Evolutionary conservation across 2,329 filamentous ascomycete genomes (phyloP).

Genomic region (Aureobasidium musti): DNA sequence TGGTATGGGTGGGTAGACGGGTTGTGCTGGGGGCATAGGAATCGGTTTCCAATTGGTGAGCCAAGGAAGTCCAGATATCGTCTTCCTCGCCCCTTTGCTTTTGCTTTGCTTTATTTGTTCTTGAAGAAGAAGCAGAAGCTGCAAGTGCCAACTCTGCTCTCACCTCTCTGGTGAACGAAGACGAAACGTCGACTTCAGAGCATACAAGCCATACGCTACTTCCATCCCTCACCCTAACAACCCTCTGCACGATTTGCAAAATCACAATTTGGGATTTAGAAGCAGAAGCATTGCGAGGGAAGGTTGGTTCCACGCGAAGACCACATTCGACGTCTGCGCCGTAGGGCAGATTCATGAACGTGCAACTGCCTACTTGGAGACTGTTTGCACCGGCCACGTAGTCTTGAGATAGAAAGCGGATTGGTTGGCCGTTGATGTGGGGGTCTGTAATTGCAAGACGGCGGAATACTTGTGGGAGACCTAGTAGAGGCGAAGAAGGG

Average conservation of each 20-base stretch:
- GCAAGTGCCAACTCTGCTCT: constrained; percentile 1
- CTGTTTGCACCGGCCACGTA: constrained; percentile 33
- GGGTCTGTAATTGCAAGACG: constrained; percentile 36
- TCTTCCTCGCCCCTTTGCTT: not conserved
- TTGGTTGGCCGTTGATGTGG: constrained; percentile 37
- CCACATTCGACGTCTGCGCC: constrained; percentile 36
- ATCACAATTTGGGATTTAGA: constrained; percentile 32
- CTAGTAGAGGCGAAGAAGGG: not conserved
- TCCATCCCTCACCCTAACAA: constrained; percentile 37
- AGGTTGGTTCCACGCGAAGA: constrained; percentile 35
- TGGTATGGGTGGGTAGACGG: not conserved
- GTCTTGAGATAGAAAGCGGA: constrained; percentile 35
- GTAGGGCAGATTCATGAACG: constrained; percentile 37
- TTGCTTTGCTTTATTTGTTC: not conserved
- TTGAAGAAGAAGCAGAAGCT: not conserved
- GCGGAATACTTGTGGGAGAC: constrained; percentile 14
- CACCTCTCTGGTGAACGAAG: not conserved
- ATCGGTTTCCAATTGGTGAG: not conserved
- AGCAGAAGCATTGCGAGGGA: not conserved
- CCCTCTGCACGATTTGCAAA: constrained; percentile 37
- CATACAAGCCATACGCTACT: constrained; percentile 35
- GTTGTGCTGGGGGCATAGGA: constrained; percentile 2
- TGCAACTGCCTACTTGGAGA: constrained; percentile 35
- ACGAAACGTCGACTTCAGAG: constrained; percentile 38
- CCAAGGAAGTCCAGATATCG: constrained; percentile 6